phyloP scores from a whole-genome alignment of 2,329 filamentous ascomycete species.

The Penicillium fuscoglaucum region DNA sequence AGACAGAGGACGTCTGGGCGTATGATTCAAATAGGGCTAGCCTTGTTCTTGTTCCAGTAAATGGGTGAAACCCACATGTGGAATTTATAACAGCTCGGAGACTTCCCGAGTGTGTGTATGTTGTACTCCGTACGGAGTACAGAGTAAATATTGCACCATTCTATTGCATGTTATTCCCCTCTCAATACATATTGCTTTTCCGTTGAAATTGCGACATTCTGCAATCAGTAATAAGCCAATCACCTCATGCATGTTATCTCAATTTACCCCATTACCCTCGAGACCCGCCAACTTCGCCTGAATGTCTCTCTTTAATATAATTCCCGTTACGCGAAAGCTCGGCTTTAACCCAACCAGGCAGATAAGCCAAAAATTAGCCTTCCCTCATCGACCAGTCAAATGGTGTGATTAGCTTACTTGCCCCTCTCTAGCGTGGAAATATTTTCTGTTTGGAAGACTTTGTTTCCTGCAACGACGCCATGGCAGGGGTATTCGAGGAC shows the following conservation, averaged over 20 bases:
- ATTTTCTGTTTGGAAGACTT: background rate
- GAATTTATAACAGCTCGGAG: background rate
- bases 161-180: background rate
- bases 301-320: background rate
- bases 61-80: background rate
- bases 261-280: background rate
- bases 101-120: background rate
- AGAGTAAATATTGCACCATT: background rate
- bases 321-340: background rate
- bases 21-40: background rate
- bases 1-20: too few species aligned
- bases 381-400: slow-evolving; percentile 22
- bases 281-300: background rate
- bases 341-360: background rate
- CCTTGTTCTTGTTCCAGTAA: background rate
- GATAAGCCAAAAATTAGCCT: slow-evolving; percentile 13
- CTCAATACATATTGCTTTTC: background rate
- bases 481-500: slow-evolving; percentile 16
- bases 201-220: background rate
- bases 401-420: slow-evolving; percentile 21
- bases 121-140: background rate
- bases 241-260: background rate
- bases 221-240: slow-evolving; percentile 1
- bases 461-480: slow-evolving; percentile 2
- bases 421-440: slow-evolving; percentile 8